A percentile compares a stretch with the other conserved stretches of the same genome.
Conservation (phyloP, 2,329 filamentous ascomycete genomes). For the Pyrenophora seminiperda region DNA sequence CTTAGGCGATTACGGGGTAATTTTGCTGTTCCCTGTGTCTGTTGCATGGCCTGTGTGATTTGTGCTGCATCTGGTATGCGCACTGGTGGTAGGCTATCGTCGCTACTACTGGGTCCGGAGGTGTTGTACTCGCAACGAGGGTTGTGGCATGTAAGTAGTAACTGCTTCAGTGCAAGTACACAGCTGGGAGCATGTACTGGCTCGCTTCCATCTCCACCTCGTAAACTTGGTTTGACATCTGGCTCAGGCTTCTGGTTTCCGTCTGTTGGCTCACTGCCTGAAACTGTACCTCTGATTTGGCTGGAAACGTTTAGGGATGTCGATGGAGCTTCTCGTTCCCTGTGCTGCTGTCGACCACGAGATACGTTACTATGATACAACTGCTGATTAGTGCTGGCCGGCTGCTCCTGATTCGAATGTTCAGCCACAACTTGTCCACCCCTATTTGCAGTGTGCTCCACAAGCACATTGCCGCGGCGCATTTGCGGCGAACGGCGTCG, state of each 20-base stretch:
- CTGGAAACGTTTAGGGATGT: not conserved
- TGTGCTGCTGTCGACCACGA: not conserved
- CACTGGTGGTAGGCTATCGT: not conserved
- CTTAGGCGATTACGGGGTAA: conserved; percentile 1
- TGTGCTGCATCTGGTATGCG: not conserved
- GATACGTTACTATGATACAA: not conserved
- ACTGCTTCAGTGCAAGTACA: conserved; percentile 1
- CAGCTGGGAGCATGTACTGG: not conserved
- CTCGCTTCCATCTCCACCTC: conserved; percentile 14
- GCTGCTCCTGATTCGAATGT: not conserved
- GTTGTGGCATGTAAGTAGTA: conserved; percentile 7
- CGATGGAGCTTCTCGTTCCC: not conserved
- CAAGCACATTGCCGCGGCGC: not conserved
- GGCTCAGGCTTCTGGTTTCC: not conserved
- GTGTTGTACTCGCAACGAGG: not conserved
- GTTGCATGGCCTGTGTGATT: not conserved
- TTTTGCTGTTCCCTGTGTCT: conserved; percentile 1
- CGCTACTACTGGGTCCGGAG: not conserved
- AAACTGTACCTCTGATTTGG: not conserved
- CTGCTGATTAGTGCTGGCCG: not conserved
- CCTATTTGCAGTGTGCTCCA: not conserved
- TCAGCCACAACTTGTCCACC: not conserved
- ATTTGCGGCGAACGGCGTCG: not conserved
- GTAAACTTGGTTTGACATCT: conserved; percentile 1
- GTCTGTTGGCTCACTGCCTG: not conserved